phyloP scores from a whole-genome alignment of 2,329 filamentous ascomycete genomes.

The Cyclaneusma minus region DNA sequence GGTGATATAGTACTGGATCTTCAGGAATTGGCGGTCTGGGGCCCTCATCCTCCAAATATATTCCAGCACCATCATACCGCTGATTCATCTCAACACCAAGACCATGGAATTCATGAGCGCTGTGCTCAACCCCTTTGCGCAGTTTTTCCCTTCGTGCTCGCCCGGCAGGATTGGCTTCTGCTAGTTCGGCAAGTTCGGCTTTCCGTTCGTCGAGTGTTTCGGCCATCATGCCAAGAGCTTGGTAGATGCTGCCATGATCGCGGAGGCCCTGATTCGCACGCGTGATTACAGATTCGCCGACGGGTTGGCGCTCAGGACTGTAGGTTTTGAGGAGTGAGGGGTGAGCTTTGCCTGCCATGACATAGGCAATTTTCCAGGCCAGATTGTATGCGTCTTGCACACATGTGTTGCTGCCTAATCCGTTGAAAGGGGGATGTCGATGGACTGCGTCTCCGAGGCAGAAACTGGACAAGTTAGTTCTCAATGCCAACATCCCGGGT shows the following conservation, averaged over 20 bases:
- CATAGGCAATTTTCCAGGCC: conserved; percentile 38
- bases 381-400: conserved; percentile 41
- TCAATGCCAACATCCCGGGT: conserved; percentile 3
- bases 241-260: conserved; percentile 31
- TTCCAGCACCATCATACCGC: conserved; percentile 28
- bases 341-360: conserved; percentile 23
- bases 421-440: conserved; percentile 40
- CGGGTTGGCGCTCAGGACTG: conserved; percentile 30
- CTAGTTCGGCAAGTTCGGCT: conserved; percentile 24
- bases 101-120: conserved; percentile 33
- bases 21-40: conserved; percentile 13
- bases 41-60: conserved; percentile 29
- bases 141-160: conserved; percentile 22
- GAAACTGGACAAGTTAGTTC: conserved; percentile 26
- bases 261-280: conserved; percentile 41
- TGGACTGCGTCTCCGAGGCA: conserved; percentile 43
- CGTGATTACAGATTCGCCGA: conserved; percentile 29
- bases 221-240: conserved; percentile 27
- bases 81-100: conserved; percentile 46
- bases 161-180: conserved; percentile 22
- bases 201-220: conserved; percentile 23
- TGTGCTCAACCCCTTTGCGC: conserved; percentile 24
- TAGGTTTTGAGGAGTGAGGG: conserved; percentile 26
- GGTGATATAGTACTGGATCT: conserved; percentile 27
- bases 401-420: conserved; percentile 41